phyloP scores from a whole-genome alignment of 306 rosid species.

The Prunus fruticosa region DNA sequence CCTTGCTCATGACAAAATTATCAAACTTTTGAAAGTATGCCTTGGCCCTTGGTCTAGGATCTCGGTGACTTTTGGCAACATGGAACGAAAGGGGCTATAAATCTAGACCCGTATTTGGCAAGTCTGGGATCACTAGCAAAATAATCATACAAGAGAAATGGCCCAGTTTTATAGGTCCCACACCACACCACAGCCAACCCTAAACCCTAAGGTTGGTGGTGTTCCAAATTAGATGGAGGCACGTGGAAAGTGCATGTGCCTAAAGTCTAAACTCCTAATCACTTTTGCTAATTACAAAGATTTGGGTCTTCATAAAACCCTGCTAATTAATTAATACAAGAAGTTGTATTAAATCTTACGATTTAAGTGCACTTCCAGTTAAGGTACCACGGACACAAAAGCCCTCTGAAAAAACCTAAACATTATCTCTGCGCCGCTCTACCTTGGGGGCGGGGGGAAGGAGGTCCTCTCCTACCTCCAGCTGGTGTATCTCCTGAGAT shows the following conservation, averaged over 20 bases:
- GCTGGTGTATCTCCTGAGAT: too few species aligned
- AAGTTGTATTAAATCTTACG: not conserved
- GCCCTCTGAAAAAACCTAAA: too few species aligned
- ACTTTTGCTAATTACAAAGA: not conserved
- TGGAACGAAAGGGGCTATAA: not conserved
- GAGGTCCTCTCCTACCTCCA: too few species aligned
- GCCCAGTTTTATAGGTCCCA: not conserved
- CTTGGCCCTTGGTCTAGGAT: not conserved
- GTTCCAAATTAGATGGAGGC: constrained; percentile 21
- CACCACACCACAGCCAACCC: not conserved
- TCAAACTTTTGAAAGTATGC: too few species aligned
- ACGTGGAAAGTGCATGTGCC: constrained; percentile 14
- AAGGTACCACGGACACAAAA: too few species aligned
- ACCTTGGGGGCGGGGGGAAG: too few species aligned
- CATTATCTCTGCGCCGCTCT: too few species aligned
- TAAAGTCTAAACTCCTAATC: not conserved
- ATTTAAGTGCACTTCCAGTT: not conserved
- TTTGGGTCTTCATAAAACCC: not conserved
- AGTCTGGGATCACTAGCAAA: not conserved
- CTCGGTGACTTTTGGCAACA: not conserved
- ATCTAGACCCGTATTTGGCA: not conserved
- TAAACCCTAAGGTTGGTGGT: constrained; percentile 11
- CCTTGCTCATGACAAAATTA: too few species aligned
- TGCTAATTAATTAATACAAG: not conserved
- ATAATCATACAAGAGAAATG: constrained; percentile 11